Conservation (phyloP, 163 green algal genomes). For the Scenedesmus sp. region DNA sequence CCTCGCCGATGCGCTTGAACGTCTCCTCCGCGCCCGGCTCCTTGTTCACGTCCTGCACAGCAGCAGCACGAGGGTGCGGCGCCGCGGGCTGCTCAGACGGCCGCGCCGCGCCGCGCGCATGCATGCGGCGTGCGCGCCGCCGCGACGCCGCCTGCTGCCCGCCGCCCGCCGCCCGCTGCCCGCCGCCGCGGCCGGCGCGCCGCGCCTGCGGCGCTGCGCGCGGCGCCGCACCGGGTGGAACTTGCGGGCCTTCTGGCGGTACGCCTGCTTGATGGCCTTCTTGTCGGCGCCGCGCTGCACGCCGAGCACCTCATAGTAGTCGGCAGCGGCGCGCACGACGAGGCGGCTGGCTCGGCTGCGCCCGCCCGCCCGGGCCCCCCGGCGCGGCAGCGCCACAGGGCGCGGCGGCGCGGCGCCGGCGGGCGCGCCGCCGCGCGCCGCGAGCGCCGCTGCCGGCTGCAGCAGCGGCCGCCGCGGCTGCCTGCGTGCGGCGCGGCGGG, state of each 20-base stretch:
- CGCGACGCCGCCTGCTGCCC: too few species aligned
- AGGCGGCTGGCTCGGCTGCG: slow-evolving; percentile 42
- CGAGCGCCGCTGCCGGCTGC: too few species aligned
- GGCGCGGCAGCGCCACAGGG: not conserved
- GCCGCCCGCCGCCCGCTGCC: not conserved
- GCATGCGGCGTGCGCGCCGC: too few species aligned
- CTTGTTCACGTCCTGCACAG: slow-evolving; percentile 95
- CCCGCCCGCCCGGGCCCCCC: too few species aligned
- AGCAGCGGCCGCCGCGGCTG: too few species aligned
- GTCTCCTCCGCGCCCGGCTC: slow-evolving; percentile 93
- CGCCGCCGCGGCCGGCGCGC: not conserved
- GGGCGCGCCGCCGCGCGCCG: not conserved
- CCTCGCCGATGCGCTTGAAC: slow-evolving; percentile 98
- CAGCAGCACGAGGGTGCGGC: not conserved
- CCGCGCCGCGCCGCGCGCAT: not conserved
- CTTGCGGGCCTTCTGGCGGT: slow-evolving; percentile 93
- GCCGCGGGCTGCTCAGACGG: not conserved
- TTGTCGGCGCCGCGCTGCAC: slow-evolving; percentile 89
- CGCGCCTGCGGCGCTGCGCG: not conserved
- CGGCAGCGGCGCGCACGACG: slow-evolving; percentile 71
- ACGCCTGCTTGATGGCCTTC: slow-evolving; percentile 96
- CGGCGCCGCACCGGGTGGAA: slow-evolving; percentile 84
- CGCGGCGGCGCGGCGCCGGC: not conserved
- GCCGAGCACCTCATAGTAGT: slow-evolving; percentile 94
- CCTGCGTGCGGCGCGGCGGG: too few species aligned